Evolutionary conservation across 768 basidiomycete genomes (phyloP), one percentile per base, ranked within the genome.

Genomic region (Russula sp.): DNA sequence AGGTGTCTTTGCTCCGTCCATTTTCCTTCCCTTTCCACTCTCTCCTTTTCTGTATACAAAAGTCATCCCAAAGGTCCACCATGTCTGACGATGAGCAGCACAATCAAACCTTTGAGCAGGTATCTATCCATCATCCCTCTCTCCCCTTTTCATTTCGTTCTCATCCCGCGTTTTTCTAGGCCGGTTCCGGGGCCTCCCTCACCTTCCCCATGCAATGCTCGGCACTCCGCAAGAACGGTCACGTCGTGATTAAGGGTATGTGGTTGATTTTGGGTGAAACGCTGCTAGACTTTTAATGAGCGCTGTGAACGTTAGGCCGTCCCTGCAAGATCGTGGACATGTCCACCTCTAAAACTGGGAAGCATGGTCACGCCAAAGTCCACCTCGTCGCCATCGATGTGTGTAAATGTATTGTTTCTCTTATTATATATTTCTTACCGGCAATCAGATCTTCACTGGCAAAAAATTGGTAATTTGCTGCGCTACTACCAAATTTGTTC

Each of bases 311-410:
- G 32, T 24, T 22, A 69, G 68, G 66, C 53, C 68, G 68, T 46
- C 68, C 68, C 52, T 69, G 68, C 68, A 69, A 69, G 63, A 69
- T 69, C 49, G 68, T 69, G 9, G 68, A 69, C 28, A 69, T 69
- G 68, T 69, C 68, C 40, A 69, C 68, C 44, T 69, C 69, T 10
- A 69, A 68, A 87, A 96, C 94, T 54, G 95, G 96, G 72, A 98
- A 98, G 86, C 96, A 98, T 82, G 96, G 96, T 72, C 96, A 99
- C 81, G 96, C 97, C 78, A 99, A 98, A 80, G 97, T 98, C 74
- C 94, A 98, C 79, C 84, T 99, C 68, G 85, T 98, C 71, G 97
- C 87, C 75, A 91, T 92, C 75, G 97, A 99, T 79, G 95, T 97
- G 75, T 67, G 93, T 85, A 36, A 53, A 5, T 53, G 16, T 54